Conservation (phyloP, 176 grass and related monocot species). For the Oryza brachyantha region DNA sequence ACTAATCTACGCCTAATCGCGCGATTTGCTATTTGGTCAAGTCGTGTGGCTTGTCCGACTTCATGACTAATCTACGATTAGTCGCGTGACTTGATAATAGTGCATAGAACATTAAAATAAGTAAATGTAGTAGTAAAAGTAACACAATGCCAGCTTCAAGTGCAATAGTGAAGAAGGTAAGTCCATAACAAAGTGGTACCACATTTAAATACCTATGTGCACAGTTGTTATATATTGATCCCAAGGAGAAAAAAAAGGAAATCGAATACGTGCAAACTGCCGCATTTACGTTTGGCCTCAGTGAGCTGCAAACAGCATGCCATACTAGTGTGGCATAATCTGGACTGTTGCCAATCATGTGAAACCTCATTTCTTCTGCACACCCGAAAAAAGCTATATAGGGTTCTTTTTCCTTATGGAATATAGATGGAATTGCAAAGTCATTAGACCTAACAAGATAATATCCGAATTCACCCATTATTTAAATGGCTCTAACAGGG, state of each 20-base stretch:
- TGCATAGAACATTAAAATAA: no score
- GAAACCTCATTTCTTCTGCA: slow-evolving; percentile 6
- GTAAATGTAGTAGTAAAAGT: slow-evolving; percentile 3
- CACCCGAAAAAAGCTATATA: not conserved
- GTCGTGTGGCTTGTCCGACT: no score
- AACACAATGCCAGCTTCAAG: not conserved
- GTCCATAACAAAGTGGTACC: not conserved
- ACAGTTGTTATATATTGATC: not conserved
- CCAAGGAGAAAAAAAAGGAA: not conserved
- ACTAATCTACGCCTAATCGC: no score
- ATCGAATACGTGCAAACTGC: not conserved
- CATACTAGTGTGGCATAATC: not conserved
- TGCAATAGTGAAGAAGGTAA: not conserved
- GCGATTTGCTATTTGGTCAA: no score
- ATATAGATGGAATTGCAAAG: not conserved
- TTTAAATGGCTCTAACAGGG: not conserved
- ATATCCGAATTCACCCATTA: not conserved
- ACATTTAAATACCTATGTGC: not conserved
- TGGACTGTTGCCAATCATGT: not conserved
- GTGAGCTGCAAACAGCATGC: slow-evolving; percentile 1
- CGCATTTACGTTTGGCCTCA: not conserved
- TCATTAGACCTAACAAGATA: not conserved
- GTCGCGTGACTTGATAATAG: no score
- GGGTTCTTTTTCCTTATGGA: not conserved
- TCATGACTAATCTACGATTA: no score